phyloP scores from a whole-genome alignment of 2,329 filamentous ascomycete species.

The Phialocephala subalpina region DNA sequence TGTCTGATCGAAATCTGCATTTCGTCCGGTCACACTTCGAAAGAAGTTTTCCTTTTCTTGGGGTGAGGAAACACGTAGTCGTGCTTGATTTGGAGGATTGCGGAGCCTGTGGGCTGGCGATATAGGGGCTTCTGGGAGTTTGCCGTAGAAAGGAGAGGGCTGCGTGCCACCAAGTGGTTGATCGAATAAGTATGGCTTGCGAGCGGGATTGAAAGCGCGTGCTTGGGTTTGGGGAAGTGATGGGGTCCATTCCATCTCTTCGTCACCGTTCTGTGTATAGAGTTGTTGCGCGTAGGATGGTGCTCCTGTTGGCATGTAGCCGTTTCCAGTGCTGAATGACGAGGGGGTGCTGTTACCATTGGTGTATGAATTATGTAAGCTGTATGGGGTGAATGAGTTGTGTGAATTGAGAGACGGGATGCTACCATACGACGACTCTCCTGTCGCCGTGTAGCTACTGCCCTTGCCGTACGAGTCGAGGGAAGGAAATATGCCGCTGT shows the following conservation, averaged over 20 bases:
- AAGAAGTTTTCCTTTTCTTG: conserved; percentile 61
- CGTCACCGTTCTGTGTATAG: conserved; percentile 20
- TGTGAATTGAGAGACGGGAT: no score
- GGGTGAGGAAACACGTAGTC: conserved; percentile 56
- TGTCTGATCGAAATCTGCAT: conserved; percentile 5
- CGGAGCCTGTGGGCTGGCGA: conserved; percentile 68
- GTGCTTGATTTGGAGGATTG: conserved; percentile 66
- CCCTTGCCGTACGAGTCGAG: no score
- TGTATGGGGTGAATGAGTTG: no score
- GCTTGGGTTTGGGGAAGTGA: conserved; percentile 58
- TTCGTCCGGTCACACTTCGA: conserved; percentile 34
- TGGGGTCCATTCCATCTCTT: conserved; percentile 76
- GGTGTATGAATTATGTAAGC: background rate
- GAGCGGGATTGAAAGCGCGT: conserved; percentile 60
- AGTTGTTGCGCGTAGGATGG: conserved; percentile 10
- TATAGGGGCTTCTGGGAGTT: conserved; percentile 72
- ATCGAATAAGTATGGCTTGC: conserved; percentile 45
- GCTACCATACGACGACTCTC: no score
- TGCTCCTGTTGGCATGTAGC: conserved; percentile 26
- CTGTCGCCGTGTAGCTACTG: no score
- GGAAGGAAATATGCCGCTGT: no score
- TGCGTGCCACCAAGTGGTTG: conserved; percentile 32
- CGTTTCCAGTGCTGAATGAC: conserved; percentile 15
- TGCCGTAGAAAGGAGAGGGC: conserved; percentile 69
- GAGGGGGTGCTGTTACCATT: conserved; percentile 14